Percentiles rank a stretch among this genome's conserved stretches.
Evolutionary conservation across 2,329 filamentous ascomycete species (phyloP).

Genomic region (Harringtonia lauricola): DNA sequence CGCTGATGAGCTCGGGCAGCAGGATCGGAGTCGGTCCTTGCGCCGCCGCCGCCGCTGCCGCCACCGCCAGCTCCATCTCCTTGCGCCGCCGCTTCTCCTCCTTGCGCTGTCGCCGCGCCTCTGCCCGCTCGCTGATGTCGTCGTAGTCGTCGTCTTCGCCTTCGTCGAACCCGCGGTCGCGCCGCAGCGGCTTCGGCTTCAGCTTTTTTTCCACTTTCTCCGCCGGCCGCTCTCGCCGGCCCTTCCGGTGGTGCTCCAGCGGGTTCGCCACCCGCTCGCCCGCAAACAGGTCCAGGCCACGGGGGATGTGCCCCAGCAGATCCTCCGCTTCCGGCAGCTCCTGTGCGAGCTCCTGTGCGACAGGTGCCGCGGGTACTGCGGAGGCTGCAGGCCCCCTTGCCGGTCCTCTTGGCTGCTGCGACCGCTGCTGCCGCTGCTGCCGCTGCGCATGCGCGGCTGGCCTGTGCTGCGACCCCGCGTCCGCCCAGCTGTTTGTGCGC

Average conservation of each 20-base stretch:
- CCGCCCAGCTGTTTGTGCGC: no score
- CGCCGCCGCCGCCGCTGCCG: no score
- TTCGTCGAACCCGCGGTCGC: conserved; percentile 17
- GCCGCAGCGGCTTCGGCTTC: conserved; percentile 1
- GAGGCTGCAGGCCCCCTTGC: neutral
- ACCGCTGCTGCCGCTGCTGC: neutral
- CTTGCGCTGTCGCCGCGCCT: conserved; percentile 28
- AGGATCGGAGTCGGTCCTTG: conserved; percentile 48
- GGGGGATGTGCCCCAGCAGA: neutral
- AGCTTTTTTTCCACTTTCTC: neutral
- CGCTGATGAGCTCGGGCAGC: conserved; percentile 83
- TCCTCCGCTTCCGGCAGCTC: neutral
- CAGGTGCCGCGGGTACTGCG: neutral
- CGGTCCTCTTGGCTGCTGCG: neutral
- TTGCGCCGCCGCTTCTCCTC: conserved; percentile 30
- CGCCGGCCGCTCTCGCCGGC: neutral
- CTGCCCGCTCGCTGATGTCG: conserved; percentile 22
- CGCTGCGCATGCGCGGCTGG: no score
- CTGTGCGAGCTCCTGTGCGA: neutral
- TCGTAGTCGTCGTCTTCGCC: conserved; percentile 31
- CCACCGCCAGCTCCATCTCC: conserved; percentile 23
- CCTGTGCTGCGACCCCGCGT: no score
- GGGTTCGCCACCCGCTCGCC: neutral
- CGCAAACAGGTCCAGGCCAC: neutral
- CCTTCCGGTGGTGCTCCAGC: conserved; percentile 2